Evolutionary conservation across 345 rosid genomes (phyloP).

Genomic region (Combretum micranthum): DNA sequence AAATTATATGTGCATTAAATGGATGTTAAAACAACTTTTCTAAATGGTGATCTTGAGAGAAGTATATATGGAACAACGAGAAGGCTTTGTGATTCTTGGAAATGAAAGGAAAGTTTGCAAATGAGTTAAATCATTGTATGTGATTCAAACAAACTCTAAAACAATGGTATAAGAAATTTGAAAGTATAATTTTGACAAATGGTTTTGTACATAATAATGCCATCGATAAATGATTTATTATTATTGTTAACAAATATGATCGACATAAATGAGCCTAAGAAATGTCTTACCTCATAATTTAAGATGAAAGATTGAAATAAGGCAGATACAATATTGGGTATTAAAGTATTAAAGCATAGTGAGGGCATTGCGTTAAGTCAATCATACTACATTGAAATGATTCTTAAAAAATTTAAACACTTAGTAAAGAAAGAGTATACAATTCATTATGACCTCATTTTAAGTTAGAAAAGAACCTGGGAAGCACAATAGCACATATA

Average conservation of each 20-base stretch:
- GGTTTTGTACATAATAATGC: not conserved
- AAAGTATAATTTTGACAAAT: not conserved
- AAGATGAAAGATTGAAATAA: too few species aligned
- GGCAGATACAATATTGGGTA: too few species aligned
- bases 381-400: too few species aligned
- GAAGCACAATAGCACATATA: too few species aligned
- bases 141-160: not conserved
- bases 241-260: not conserved
- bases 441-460: too few species aligned
- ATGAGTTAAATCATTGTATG: not conserved
- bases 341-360: too few species aligned
- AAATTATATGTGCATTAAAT: not conserved
- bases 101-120: not conserved
- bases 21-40: not conserved
- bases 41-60: not conserved
- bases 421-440: too few species aligned
- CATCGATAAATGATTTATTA: too few species aligned
- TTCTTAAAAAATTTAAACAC: too few species aligned
- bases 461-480: too few species aligned
- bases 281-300: too few species aligned
- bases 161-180: not conserved
- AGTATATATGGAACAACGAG: not conserved
- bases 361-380: too few species aligned
- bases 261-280: conserved; percentile 11
- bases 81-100: not conserved